phyloP scores from a whole-genome alignment of 306 rosid species.

The Malus fusca region DNA sequence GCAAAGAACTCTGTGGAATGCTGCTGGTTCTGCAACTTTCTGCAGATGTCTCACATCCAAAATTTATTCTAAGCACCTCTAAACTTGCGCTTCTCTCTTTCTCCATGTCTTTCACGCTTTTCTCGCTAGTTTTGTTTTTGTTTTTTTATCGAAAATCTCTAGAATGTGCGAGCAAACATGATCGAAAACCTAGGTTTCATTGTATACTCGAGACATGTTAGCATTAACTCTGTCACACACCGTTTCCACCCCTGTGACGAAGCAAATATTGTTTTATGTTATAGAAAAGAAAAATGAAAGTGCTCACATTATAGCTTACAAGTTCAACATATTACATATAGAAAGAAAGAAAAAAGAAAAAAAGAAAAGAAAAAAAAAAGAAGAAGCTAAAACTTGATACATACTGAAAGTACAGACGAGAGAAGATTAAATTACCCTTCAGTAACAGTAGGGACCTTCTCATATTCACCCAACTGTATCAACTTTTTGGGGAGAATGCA shows the following conservation, averaged over 20 bases:
- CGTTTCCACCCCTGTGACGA: too few relatives aligned
- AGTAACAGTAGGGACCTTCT: constrained; percentile 24
- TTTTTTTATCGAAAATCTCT: background rate
- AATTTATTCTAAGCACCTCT: background rate
- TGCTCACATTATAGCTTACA: background rate
- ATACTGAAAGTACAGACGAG: background rate
- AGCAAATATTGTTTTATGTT: background rate
- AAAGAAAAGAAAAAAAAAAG: background rate
- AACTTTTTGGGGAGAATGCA: constrained; percentile 34
- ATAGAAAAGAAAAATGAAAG: background rate
- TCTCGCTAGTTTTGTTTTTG: background rate
- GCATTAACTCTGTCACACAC: too few relatives aligned
- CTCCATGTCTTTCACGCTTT: background rate
- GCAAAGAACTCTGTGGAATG: background rate
- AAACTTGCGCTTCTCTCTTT: background rate
- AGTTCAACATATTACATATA: background rate
- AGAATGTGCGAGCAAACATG: background rate
- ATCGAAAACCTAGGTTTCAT: too few relatives aligned
- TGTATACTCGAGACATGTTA: too few relatives aligned
- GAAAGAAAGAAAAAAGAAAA: background rate
- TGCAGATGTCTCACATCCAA: background rate
- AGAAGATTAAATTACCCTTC: constrained; percentile 13
- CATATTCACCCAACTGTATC: constrained; percentile 17
- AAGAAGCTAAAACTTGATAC: background rate
- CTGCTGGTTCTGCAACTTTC: background rate